Percentiles rank a stretch among this genome's conserved stretches.
Conservation (phyloP, 164 flowering plant species). For the Magnolia sinica region DNA sequence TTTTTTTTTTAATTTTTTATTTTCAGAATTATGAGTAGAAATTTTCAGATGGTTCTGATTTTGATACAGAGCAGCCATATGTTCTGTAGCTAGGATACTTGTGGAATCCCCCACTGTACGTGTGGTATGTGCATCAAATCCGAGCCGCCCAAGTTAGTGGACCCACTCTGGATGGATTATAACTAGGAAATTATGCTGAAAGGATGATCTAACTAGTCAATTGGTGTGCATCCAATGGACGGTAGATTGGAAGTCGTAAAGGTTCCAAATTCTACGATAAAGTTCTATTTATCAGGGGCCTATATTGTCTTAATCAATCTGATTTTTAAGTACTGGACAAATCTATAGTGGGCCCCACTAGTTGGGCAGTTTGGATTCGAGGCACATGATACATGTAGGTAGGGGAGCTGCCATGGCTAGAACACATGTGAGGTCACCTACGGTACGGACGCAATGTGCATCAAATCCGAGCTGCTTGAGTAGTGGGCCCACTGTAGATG, state of each 20-base stretch:
- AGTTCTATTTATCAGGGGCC: background rate
- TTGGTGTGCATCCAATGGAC: background rate
- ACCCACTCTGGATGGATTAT: background rate
- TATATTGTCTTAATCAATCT: background rate
- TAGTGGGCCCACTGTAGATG: too few relatives aligned
- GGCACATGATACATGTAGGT: background rate
- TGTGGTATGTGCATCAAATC: too few relatives aligned
- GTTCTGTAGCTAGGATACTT: too few relatives aligned
- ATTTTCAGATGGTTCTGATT: too few relatives aligned
- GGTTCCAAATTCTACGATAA: background rate
- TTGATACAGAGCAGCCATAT: too few relatives aligned
- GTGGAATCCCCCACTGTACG: too few relatives aligned
- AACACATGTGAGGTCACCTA: too few relatives aligned
- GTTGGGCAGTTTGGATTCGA: background rate
- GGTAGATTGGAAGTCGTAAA: background rate
- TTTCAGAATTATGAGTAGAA: too few relatives aligned
- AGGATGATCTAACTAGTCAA: background rate
- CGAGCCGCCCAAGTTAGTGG: background rate
- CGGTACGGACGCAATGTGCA: too few relatives aligned
- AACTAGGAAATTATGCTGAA: background rate
- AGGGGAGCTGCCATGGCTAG: too few relatives aligned
- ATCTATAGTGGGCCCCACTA: background rate
- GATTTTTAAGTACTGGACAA: background rate
- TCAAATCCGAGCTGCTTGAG: too few relatives aligned
- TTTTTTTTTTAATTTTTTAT: too few relatives aligned